Percentiles rank a stretch among this genome's conserved stretches.
These are phyloP conservation scores for Trichomonascaceae sp. DNA, from an alignment of 1,139 yeast species.

Conservation along the genomic window DNA sequence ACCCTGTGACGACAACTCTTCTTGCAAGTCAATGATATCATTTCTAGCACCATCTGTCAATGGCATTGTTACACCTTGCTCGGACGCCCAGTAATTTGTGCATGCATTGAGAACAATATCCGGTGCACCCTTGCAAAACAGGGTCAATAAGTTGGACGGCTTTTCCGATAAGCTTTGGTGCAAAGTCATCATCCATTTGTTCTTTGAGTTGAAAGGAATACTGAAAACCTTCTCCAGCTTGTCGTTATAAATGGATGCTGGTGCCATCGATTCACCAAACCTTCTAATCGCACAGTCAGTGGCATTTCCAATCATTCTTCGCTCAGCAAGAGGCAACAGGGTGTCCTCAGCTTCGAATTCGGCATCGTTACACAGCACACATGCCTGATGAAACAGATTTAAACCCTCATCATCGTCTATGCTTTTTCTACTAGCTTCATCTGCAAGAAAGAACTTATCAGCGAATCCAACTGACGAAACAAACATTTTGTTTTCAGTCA, in stretches of 20 bases:
- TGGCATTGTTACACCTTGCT: conserved; percentile 15
- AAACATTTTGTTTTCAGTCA: conserved; percentile 47
- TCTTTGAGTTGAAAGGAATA: conserved; percentile 43
- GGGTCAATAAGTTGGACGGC: not conserved
- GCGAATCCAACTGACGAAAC: conserved; percentile 39
- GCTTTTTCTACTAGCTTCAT: conserved; percentile 16
- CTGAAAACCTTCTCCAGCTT: conserved; percentile 10
- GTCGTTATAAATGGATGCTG: conserved; percentile 3
- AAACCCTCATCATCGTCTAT: conserved; percentile 12
- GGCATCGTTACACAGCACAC: conserved; percentile 40
- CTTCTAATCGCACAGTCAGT: conserved; percentile 44
- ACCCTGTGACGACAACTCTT: conserved; percentile 40
- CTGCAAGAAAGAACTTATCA: conserved; percentile 15
- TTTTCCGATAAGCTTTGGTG: conserved; percentile 17
- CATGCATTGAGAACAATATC: conserved; percentile 41
- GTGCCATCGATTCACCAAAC: conserved; percentile 31
- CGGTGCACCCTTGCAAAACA: conserved; percentile 44
- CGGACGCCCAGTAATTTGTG: conserved; percentile 22
- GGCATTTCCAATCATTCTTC: conserved; percentile 41
- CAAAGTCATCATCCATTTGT: conserved; percentile 41
- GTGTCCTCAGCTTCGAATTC: conserved; percentile 25
- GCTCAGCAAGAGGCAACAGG: conserved; percentile 24
- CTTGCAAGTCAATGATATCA: conserved; percentile 31
- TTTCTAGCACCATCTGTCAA: conserved; percentile 18
- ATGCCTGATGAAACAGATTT: conserved; percentile 14